phyloP scores from a whole-genome alignment of 129 eudicot species.

The Helianthus tuberosus region DNA sequence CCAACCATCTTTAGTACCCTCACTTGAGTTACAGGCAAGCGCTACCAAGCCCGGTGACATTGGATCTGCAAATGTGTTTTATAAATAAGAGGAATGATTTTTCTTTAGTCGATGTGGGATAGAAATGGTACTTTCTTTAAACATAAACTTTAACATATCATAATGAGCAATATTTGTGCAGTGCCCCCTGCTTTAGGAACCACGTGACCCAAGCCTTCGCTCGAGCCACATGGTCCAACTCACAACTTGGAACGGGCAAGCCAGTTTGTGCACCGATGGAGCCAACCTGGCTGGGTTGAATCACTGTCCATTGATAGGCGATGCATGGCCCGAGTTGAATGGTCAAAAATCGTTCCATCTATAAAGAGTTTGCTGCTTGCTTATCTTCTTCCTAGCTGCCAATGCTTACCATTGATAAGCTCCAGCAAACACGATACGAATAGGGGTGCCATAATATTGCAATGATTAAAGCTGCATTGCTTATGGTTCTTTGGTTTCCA shows the following conservation, averaged over 20 bases:
- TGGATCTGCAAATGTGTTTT: neutral
- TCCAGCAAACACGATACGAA: too few relatives aligned
- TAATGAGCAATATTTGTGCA: neutral
- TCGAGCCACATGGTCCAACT: neutral
- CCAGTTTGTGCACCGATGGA: neutral
- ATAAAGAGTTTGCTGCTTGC: too few relatives aligned
- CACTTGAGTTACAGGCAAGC: slow-evolving; percentile 12
- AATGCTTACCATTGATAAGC: too few relatives aligned
- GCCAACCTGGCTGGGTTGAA: neutral
- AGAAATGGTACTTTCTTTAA: neutral
- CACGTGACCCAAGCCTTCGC: neutral
- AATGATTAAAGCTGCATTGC: too few relatives aligned
- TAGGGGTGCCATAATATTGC: too few relatives aligned
- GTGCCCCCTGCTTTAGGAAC: slow-evolving; percentile 2
- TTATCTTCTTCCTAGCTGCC: too few relatives aligned
- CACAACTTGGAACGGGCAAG: slow-evolving; percentile 4
- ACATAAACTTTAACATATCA: too few relatives aligned
- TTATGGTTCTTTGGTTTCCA: too few relatives aligned
- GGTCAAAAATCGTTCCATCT: too few relatives aligned
- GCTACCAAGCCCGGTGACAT: neutral
- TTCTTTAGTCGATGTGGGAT: neutral
- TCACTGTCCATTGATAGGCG: too few relatives aligned
- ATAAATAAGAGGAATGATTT: neutral
- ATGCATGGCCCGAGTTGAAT: too few relatives aligned
- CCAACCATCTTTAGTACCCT: neutral